Conservation (phyloP, 495 filamentous ascomycete genomes). For the Staphylotrichum tortipilum region DNA sequence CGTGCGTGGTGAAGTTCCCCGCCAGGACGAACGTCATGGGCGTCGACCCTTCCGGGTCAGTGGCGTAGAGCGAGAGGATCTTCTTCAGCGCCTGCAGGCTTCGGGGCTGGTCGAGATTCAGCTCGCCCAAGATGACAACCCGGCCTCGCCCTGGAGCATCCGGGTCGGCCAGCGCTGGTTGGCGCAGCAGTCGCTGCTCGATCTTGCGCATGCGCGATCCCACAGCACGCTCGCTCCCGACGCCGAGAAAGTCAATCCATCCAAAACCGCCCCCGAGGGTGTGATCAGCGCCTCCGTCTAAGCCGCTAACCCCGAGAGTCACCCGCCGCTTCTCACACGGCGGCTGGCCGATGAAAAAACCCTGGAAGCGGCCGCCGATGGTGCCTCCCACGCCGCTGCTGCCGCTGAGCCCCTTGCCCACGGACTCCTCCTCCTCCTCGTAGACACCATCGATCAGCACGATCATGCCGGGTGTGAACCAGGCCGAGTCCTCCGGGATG, state of each 20-base stretch:
- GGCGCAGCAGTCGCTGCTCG: constrained; percentile 42
- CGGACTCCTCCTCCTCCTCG: constrained; percentile 73
- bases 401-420: constrained; percentile 58
- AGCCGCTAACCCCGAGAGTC: constrained; percentile 59
- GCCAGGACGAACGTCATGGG: constrained; percentile 73
- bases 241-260: constrained; percentile 91
- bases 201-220: constrained; percentile 75
- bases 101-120: constrained; percentile 73
- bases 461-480: constrained; percentile 92
- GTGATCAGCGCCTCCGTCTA: constrained; percentile 44
- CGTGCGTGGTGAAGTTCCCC: constrained; percentile 73
- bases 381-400: constrained; percentile 76
- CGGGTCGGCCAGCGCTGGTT: constrained; percentile 9
- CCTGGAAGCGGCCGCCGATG: constrained; percentile 83
- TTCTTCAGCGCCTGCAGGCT: constrained; percentile 69
- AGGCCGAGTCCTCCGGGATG: constrained; percentile 77
- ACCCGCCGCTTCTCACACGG: constrained; percentile 76
- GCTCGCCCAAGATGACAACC: constrained; percentile 67
- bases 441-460: constrained; percentile 89
- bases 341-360: constrained; percentile 79
- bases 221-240: constrained; percentile 79
- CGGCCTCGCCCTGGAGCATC: constrained; percentile 34
- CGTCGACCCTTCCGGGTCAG: constrained; percentile 51
- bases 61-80: constrained; percentile 61
- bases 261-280: constrained; percentile 77